These are phyloP conservation scores for Pseudophaeomoniella oleicola DNA, from an alignment of 2,329 filamentous ascomycete species.

Conservation along the genomic window DNA sequence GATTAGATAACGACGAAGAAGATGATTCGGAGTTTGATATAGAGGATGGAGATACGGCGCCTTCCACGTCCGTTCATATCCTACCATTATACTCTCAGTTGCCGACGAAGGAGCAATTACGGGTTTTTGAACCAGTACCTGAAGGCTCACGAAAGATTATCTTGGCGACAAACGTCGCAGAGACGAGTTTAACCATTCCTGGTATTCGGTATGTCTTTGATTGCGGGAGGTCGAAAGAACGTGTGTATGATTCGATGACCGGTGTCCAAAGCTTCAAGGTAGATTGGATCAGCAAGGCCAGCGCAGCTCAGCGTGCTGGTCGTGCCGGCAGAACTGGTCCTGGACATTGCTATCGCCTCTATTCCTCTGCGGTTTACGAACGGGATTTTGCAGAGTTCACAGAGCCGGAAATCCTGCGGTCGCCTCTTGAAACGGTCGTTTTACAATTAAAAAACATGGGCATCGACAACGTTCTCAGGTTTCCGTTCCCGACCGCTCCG, in stretches of 20 bases:
- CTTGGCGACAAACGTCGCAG: slow-evolving; percentile 88
- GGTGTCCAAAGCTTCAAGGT: slow-evolving; percentile 94
- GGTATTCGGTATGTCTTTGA: slow-evolving; percentile 94
- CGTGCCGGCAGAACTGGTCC: slow-evolving; percentile 91
- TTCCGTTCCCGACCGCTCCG: slow-evolving; percentile 89
- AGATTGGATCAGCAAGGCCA: slow-evolving; percentile 95
- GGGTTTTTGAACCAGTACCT: slow-evolving; percentile 74
- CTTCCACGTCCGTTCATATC: slow-evolving; percentile 58
- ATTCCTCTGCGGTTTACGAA: slow-evolving; percentile 84
- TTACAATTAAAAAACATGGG: slow-evolving; percentile 92
- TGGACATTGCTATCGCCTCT: slow-evolving; percentile 88
- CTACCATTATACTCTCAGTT: slow-evolving; percentile 89
- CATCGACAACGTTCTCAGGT: slow-evolving; percentile 76
- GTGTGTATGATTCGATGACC: slow-evolving; percentile 71
- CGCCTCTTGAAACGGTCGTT: slow-evolving; percentile 84
- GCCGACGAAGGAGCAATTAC: slow-evolving; percentile 77
- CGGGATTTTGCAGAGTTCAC: slow-evolving; percentile 76
- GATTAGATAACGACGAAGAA: slow-evolving; percentile 39
- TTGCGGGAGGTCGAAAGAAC: slow-evolving; percentile 81
- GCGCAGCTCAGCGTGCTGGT: slow-evolving; percentile 78
- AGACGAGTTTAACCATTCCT: slow-evolving; percentile 93
- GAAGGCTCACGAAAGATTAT: slow-evolving; percentile 75
- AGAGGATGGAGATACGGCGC: slow-evolving; percentile 32
- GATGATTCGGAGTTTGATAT: slow-evolving; percentile 57
- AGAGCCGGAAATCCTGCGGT: slow-evolving; percentile 75